Evolutionary conservation across 2,329 filamentous ascomycete species (phyloP).

Genomic region (Sphaerulina vaccinii): DNA sequence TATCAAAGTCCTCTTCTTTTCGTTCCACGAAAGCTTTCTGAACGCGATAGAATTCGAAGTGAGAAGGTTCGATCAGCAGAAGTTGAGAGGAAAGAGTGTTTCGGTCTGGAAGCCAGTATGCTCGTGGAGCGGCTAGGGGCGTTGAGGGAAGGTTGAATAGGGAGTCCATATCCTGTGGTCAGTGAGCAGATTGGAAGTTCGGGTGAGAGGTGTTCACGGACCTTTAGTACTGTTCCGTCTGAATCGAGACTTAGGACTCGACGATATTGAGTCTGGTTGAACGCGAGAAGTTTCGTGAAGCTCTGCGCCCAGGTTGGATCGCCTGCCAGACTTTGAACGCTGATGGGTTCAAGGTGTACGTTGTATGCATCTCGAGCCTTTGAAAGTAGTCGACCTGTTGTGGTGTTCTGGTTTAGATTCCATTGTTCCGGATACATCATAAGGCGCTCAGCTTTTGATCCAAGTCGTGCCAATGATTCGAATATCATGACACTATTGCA

Average conservation of each 20-base stretch:
- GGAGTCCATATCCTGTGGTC: conserved; percentile 56
- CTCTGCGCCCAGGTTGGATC: conserved; percentile 60
- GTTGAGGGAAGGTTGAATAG: conserved; percentile 64
- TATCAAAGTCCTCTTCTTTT: conserved; percentile 55
- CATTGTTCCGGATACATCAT: conserved; percentile 45
- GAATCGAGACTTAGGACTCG: conserved; percentile 60
- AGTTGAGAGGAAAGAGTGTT: conserved; percentile 55
- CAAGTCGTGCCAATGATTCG: conserved; percentile 42
- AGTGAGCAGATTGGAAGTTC: not conserved
- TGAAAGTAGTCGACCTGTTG: conserved; percentile 43
- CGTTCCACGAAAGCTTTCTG: conserved; percentile 46
- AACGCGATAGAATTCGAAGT: conserved; percentile 16
- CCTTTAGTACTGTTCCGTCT: conserved; percentile 59
- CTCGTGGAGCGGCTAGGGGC: conserved; percentile 64
- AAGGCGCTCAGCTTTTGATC: conserved; percentile 44
- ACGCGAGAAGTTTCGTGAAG: conserved; percentile 66
- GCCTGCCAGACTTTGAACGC: conserved; percentile 33
- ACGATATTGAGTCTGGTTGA: conserved; percentile 63
- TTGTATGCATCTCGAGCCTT: conserved; percentile 50
- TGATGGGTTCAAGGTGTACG: conserved; percentile 49
- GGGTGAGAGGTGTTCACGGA: no score
- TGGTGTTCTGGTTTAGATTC: conserved; percentile 17
- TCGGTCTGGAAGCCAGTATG: conserved; percentile 56
- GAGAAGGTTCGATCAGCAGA: conserved; percentile 61
- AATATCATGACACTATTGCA: conserved; percentile 48